Evolutionary conservation across 805 yeast species (phyloP).

Genomic region (Grigorovia humatica): DNA sequence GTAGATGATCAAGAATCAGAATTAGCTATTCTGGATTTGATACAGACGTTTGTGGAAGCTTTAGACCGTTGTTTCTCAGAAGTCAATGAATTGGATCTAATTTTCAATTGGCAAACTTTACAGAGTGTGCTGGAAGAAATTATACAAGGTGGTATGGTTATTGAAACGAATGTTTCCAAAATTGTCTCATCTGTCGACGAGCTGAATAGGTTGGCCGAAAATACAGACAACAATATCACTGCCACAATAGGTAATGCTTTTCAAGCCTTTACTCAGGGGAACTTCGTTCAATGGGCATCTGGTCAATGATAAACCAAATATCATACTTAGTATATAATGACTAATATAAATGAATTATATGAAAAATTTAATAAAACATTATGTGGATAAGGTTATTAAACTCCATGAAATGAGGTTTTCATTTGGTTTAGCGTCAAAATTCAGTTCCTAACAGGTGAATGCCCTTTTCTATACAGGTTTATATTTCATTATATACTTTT

Average conservation of each 20-base stretch:
- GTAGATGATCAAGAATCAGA: constrained; percentile 96
- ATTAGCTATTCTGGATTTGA: constrained; percentile 83
- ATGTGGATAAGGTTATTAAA: not conserved
- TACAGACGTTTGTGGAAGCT: constrained; percentile 94
- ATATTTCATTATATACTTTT: not conserved
- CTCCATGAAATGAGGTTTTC: too few relatives aligned
- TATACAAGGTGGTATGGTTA: constrained; percentile 96
- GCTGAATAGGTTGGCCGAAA: constrained; percentile 21
- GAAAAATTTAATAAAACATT: too few relatives aligned
- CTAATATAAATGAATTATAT: too few relatives aligned
- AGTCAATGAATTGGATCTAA: constrained; percentile 91
- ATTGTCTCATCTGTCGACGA: constrained; percentile 77
- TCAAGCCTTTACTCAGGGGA: constrained; percentile 27
- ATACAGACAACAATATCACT: constrained; percentile 16
- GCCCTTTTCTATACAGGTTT: too few relatives aligned
- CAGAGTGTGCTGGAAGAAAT: constrained; percentile 87
- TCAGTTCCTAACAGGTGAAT: too few relatives aligned
- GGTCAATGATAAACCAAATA: constrained; percentile 14
- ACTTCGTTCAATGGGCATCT: constrained; percentile 28
- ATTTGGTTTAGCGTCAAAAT: too few relatives aligned
- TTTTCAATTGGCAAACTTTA: constrained; percentile 97
- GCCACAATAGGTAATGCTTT: constrained; percentile 22
- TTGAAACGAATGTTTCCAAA: constrained; percentile 74
- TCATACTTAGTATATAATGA: too few relatives aligned
- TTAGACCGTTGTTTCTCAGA: constrained; percentile 86